Conservation (phyloP, 2,329 filamentous ascomycete genomes). For the Aaosphaeria pasadenensis region DNA sequence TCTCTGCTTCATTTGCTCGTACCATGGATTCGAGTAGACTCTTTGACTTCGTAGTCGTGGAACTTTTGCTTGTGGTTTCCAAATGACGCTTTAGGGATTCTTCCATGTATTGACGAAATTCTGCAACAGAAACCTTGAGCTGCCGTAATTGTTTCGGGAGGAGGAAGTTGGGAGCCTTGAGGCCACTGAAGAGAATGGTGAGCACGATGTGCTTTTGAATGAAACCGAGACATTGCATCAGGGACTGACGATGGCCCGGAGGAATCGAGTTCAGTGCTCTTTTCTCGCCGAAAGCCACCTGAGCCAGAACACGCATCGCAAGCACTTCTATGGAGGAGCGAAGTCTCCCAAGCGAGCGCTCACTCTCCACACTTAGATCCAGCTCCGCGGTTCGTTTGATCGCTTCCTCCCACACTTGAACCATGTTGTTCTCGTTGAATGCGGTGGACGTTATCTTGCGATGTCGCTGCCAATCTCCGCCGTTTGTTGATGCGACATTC, state of each 20-base stretch:
- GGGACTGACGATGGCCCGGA: slow-evolving; percentile 16
- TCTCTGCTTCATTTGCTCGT: slow-evolving; percentile 15
- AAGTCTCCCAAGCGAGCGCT: slow-evolving; percentile 12
- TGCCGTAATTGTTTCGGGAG: slow-evolving; percentile 15
- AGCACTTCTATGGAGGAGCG: slow-evolving; percentile 24
- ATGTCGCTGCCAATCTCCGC: slow-evolving; percentile 18
- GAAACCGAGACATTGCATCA: slow-evolving; percentile 25
- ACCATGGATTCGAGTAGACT: slow-evolving; percentile 30
- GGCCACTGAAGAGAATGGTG: slow-evolving; percentile 7
- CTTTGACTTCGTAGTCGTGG: slow-evolving; percentile 10
- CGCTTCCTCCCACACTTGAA: slow-evolving; percentile 13
- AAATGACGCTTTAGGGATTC: slow-evolving; percentile 13
- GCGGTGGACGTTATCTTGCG: slow-evolving; percentile 14
- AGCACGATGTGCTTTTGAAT: slow-evolving; percentile 15
- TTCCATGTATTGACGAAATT: slow-evolving; percentile 19
- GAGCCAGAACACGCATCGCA: slow-evolving; percentile 38
- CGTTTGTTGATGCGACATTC: slow-evolving; percentile 14
- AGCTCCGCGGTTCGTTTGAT: slow-evolving; percentile 2
- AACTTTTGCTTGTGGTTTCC: background rate
- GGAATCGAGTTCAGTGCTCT: slow-evolving; percentile 8
- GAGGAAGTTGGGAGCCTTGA: slow-evolving; percentile 9
- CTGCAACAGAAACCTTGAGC: slow-evolving; percentile 11
- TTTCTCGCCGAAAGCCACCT: slow-evolving; percentile 34
- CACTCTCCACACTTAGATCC: slow-evolving; percentile 3
- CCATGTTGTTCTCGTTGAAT: slow-evolving; percentile 14